Conservation (phyloP, 257 asterid species). For the Plantago major region DNA sequence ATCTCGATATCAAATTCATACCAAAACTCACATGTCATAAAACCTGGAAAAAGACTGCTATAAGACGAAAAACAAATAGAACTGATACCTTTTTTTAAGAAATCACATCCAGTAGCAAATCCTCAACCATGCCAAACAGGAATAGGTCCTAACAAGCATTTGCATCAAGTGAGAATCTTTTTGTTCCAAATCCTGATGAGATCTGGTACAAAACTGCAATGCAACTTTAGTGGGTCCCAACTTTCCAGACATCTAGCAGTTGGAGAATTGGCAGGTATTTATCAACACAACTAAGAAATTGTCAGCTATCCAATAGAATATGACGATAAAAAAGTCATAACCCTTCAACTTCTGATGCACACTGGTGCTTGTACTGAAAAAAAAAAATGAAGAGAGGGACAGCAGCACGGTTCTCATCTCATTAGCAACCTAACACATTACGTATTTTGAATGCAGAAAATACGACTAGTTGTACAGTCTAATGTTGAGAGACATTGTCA, state of each 20-base stretch:
- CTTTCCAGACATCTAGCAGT: slow-evolving; percentile 32
- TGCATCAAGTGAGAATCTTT: slow-evolving; percentile 51
- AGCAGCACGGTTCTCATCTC: slow-evolving; percentile 90
- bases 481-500: slow-evolving; percentile 31
- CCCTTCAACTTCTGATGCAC: neutral
- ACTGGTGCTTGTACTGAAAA: neutral
- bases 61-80: slow-evolving; percentile 11
- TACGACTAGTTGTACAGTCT: slow-evolving; percentile 63
- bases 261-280: slow-evolving; percentile 15
- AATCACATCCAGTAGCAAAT: slow-evolving; percentile 39
- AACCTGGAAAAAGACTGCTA: neutral
- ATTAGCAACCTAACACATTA: slow-evolving; percentile 33
- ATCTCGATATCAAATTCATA: neutral
- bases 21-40: slow-evolving; percentile 5
- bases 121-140: slow-evolving; percentile 40
- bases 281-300: too few species aligned
- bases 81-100: slow-evolving; percentile 37
- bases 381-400: slow-evolving; percentile 16
- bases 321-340: too few species aligned
- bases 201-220: slow-evolving; percentile 48
- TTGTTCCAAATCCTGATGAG: slow-evolving; percentile 62
- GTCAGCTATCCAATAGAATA: too few species aligned
- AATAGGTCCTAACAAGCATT: slow-evolving; percentile 37
- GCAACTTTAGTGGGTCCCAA: slow-evolving; percentile 63
- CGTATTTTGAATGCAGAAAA: slow-evolving; percentile 42